These are phyloP conservation scores for Pseudonitzschia delicatissima DNA, from an alignment of 108 stramenopile genomes.

Conservation along the genomic window DNA sequence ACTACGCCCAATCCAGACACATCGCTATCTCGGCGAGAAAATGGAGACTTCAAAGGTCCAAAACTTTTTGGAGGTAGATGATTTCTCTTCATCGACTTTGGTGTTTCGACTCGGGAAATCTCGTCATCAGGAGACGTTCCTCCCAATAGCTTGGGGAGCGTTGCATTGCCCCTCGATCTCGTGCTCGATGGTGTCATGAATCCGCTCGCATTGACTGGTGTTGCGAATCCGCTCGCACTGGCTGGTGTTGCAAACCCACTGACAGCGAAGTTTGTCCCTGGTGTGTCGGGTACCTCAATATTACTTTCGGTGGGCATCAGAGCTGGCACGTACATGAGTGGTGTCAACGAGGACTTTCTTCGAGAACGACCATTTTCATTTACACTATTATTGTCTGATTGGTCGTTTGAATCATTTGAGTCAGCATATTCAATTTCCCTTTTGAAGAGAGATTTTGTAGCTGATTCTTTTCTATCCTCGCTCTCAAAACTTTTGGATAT, in stretches of 20 bases:
- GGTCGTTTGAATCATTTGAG: not conserved
- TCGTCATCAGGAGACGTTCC: not conserved
- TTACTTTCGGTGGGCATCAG: slow-evolving; percentile 11
- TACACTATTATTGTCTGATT: not conserved
- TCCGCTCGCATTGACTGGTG: not conserved
- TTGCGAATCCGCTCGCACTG: not conserved
- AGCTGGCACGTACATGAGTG: slow-evolving; percentile 8
- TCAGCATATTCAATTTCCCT: not conserved
- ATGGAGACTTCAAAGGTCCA: not conserved
- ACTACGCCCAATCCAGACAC: slow-evolving; percentile 7
- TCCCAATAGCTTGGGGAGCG: not conserved
- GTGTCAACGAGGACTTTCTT: not conserved
- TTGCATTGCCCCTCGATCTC: not conserved
- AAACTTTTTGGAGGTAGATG: slow-evolving; percentile 7
- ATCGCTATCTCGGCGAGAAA: not conserved
- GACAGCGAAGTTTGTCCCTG: not conserved
- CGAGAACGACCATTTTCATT: slow-evolving; percentile 13
- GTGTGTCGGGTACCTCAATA: slow-evolving; percentile 17
- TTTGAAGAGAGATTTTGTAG: too few species aligned
- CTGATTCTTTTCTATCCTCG: not conserved
- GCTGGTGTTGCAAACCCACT: not conserved
- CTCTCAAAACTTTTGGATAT: not conserved
- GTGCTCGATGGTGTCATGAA: not conserved
- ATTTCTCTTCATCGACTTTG: not conserved
- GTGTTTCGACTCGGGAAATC: not conserved